Percentiles rank a stretch among this genome's conserved stretches.
These are phyloP conservation scores for Capniomyces stellatus DNA, from an alignment of 371 early-diverging fungal genomes.

Conservation along the genomic window DNA sequence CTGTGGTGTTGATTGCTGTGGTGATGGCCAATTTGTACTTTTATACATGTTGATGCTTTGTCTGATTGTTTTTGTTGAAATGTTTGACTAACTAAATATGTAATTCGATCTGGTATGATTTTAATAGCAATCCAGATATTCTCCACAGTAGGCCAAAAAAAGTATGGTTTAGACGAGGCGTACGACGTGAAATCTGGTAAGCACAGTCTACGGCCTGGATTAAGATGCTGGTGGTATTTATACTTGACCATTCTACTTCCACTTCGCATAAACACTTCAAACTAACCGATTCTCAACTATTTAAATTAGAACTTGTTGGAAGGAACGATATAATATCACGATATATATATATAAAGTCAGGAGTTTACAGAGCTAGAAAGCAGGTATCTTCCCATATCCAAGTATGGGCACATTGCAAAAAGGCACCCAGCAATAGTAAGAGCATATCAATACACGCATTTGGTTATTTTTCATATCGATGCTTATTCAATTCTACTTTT, in stretches of 20 bases:
- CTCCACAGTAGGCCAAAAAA: slow-evolving; percentile 21
- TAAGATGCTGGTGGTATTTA: no score
- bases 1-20: no score
- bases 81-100: no score
- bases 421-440: slow-evolving; percentile 24
- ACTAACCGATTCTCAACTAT: slow-evolving; percentile 19
- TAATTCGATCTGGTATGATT: neutral
- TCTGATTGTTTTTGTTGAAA: no score
- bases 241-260: no score
- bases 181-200: slow-evolving; percentile 1
- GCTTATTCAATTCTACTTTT: no score
- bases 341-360: slow-evolving; percentile 44
- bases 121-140: slow-evolving; percentile 18
- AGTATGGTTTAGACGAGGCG: slow-evolving; percentile 19
- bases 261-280: neutral
- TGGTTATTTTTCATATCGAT: neutral
- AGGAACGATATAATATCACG: slow-evolving; percentile 62
- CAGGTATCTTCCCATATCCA: slow-evolving; percentile 69
- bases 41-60: no score
- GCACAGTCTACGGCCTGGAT: neutral
- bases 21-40: no score
- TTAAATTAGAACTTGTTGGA: slow-evolving; percentile 47
- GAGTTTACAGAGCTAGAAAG: slow-evolving; percentile 44
- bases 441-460: neutral
- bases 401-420: slow-evolving; percentile 54